phyloP scores from a whole-genome alignment of 2,329 filamentous ascomycete genomes.

The Aureobasidium musti region DNA sequence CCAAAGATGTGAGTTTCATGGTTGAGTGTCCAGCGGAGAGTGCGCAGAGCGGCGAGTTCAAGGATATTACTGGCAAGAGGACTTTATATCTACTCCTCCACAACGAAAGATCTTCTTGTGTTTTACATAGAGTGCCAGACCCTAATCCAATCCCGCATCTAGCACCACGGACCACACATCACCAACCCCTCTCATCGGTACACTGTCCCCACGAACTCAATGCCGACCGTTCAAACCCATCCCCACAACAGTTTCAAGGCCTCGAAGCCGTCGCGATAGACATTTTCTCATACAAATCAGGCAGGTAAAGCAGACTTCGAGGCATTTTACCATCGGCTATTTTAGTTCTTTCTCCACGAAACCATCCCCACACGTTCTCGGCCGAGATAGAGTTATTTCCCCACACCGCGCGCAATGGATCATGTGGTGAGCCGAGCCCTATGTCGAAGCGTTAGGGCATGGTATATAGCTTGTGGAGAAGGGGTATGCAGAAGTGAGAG shows the following conservation, averaged over 20 bases:
- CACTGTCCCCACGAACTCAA: too few relatives aligned
- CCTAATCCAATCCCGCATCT: too few relatives aligned
- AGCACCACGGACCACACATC: too few relatives aligned
- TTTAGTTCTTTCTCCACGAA: neutral
- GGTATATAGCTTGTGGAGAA: neutral
- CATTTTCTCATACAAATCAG: neutral
- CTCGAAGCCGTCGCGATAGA: too few relatives aligned
- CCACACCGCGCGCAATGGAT: neutral
- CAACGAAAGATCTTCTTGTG: too few relatives aligned
- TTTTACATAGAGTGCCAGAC: neutral
- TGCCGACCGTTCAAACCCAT: neutral
- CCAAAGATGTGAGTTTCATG: neutral
- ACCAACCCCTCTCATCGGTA: neutral
- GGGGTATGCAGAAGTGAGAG: too few relatives aligned
- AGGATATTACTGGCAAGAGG: too few relatives aligned
- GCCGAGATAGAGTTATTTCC: neutral
- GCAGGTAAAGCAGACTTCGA: neutral
- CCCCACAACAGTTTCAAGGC: neutral
- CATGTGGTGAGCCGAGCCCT: slow-evolving; percentile 5
- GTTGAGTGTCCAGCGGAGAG: neutral
- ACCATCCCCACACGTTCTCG: neutral
- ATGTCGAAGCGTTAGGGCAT: neutral
- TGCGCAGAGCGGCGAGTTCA: too few relatives aligned
- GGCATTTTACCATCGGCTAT: neutral
- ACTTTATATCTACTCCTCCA: too few relatives aligned